Evolutionary conservation across 2,329 filamentous ascomycete species (phyloP), one percentile per base, ranked within the genome.

Genomic region (Cercospora canescens): DNA sequence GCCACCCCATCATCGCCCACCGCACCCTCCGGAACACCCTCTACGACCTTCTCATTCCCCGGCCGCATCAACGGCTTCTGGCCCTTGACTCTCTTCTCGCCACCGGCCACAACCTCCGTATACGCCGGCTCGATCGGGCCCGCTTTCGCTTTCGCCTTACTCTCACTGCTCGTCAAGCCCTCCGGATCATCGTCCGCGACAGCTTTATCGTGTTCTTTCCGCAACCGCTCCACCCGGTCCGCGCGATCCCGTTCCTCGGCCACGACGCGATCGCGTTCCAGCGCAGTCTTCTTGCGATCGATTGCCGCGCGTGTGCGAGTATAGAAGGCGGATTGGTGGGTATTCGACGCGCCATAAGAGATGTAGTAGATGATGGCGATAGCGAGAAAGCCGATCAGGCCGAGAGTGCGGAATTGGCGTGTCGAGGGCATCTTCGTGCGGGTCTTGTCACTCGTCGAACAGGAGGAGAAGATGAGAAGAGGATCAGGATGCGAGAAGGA

Each of bases 341-440:
- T 82, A 58, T 85, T 81, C 64, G 85, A 83, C 60, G 86, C 81
- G 57, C 84, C 84, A n/a, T 85, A 86, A 21, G 89, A 90, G 76
- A 92, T 89, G 82, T 94, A 93, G 71, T 96, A 82, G 62, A 90
- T 81, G 54, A 89, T 84, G 71, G 94, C 80, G 66, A 94, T 79
- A 66, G 86, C 82, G 70, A 88, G 83, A 71, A 93, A 72, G 63
- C 89, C 83, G 64, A 89, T 82, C 73, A 94, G 82, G 69, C 87
- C 81, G 63, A 93, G 81, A 72, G 90, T 81, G 75, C 89, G 89
- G 73, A 92, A 76, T 72, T 92, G 89, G 70, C 92, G 88, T 72
- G 86, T 83, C 21, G 90, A 90, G 73, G 88, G 87, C 90, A 93
- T 93, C 24, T 3, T 12, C 16, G 12, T 6, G 1, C 6, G 14